A percentile compares a stretch with the other conserved stretches of the same genome.
Conservation (phyloP, 345 rosid species). For the Cardamine resedifolia region DNA sequence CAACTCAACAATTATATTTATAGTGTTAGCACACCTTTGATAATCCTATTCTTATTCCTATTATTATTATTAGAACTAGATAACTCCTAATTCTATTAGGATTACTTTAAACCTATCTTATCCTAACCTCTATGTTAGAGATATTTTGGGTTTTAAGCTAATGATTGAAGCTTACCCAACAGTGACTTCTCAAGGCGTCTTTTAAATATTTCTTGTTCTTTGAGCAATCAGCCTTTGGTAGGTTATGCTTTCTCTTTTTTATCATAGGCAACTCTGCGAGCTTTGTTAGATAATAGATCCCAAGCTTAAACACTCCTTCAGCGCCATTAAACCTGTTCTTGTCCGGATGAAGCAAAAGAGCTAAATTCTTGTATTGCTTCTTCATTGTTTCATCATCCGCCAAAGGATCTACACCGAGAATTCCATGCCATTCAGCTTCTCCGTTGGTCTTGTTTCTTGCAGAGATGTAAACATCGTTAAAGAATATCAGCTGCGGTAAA, state of each 20-base stretch:
- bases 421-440: slow-evolving; percentile 66
- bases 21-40: too few species aligned
- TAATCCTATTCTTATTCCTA: too few species aligned
- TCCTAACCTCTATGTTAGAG: too few species aligned
- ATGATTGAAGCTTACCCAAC: too few species aligned
- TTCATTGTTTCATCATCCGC: slow-evolving; percentile 62
- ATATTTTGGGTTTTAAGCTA: too few species aligned
- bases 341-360: slow-evolving; percentile 76
- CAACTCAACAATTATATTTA: too few species aligned
- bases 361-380: slow-evolving; percentile 64
- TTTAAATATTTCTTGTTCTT: too few species aligned
- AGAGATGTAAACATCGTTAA: slow-evolving; percentile 7
- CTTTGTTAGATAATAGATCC: slow-evolving; percentile 60
- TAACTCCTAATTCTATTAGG: too few species aligned
- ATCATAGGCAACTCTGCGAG: slow-evolving; percentile 58
- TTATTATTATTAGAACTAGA: too few species aligned
- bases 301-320: slow-evolving; percentile 79
- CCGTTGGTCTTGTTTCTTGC: slow-evolving; percentile 22
- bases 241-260: slow-evolving; percentile 33
- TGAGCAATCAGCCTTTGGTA: neutral
- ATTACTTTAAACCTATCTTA: too few species aligned
- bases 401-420: slow-evolving; percentile 59
- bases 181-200: too few species aligned
- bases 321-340: slow-evolving; percentile 79
- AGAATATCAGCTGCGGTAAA: too few species aligned